Percentiles rank a stretch among this genome's conserved stretches.
These are phyloP conservation scores for Sporopachydermia quercuum DNA, from an alignment of 805 yeast species.

Conservation along the genomic window DNA sequence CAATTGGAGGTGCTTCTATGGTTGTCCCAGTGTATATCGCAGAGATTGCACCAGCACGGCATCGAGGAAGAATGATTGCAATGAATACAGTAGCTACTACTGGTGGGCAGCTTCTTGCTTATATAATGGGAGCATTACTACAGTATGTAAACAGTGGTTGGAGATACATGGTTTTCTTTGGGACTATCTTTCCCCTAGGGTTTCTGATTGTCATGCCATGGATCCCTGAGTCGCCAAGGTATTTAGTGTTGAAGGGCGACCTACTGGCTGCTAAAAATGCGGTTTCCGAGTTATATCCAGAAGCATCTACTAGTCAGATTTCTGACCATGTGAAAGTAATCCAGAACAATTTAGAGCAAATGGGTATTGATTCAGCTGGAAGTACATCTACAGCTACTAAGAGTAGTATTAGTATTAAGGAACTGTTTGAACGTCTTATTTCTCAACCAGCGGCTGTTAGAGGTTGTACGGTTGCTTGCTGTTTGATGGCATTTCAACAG, in stretches of 20 bases:
- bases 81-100: conserved; percentile 30
- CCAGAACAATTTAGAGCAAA: conserved; percentile 26
- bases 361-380: conserved; percentile 18
- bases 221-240: conserved; percentile 40
- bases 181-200: conserved; percentile 27
- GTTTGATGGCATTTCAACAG: conserved; percentile 42
- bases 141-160: conserved; percentile 12
- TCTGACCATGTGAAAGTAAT: conserved; percentile 31
- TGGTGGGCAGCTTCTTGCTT: conserved; percentile 34
- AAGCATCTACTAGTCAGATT: conserved; percentile 27
- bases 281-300: conserved; percentile 28
- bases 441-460: conserved; percentile 24
- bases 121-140: conserved; percentile 15
- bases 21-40: conserved; percentile 45
- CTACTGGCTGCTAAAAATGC: conserved; percentile 25
- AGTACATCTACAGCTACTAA: conserved; percentile 17
- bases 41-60: conserved; percentile 25
- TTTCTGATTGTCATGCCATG: conserved; percentile 22
- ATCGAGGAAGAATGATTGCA: conserved; percentile 12
- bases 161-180: conserved; percentile 25
- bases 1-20: conserved; percentile 60
- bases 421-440: conserved; percentile 15
- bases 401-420: conserved; percentile 9
- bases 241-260: conserved; percentile 21
- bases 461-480: conserved; percentile 32